Evolutionary conservation across 805 yeast genomes (phyloP).

Genomic region (Candida patagonica): DNA sequence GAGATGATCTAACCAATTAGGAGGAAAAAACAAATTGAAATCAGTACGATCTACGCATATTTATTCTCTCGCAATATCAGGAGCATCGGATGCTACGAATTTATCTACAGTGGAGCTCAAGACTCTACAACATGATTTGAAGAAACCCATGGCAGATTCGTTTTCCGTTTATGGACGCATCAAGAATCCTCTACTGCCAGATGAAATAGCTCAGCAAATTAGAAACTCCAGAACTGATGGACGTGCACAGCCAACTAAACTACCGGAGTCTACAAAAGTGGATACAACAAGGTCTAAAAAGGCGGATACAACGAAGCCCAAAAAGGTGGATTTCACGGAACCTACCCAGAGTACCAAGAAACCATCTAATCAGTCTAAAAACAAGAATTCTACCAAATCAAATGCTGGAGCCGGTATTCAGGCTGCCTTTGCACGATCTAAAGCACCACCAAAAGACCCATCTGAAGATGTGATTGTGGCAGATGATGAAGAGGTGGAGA

Average conservation of each 20-base stretch:
- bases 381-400: conserved; percentile 2
- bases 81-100: conserved; percentile 4
- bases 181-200: background rate
- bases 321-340: background rate
- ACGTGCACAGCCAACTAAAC: background rate
- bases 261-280: background rate
- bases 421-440: conserved; percentile 12
- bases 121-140: conserved; percentile 1
- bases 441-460: conserved; percentile 8
- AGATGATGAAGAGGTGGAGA: conserved; percentile 10
- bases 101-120: background rate
- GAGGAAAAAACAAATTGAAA: conserved; percentile 5
- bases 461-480: conserved; percentile 12
- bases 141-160: background rate
- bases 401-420: conserved; percentile 1
- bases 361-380: background rate
- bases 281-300: background rate
- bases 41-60: conserved; percentile 9
- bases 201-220: background rate
- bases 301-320: conserved; percentile 1
- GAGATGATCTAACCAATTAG: conserved; percentile 1
- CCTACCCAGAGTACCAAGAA: background rate
- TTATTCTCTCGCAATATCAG: conserved; percentile 12
- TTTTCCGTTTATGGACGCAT: conserved; percentile 4
- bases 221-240: background rate